A percentile compares a stretch with the other conserved stretches of the same genome.
These are phyloP conservation scores for Neckera pumila DNA, from an alignment of 225 moss, liverwort and hornwort species.

Conservation along the genomic window DNA sequence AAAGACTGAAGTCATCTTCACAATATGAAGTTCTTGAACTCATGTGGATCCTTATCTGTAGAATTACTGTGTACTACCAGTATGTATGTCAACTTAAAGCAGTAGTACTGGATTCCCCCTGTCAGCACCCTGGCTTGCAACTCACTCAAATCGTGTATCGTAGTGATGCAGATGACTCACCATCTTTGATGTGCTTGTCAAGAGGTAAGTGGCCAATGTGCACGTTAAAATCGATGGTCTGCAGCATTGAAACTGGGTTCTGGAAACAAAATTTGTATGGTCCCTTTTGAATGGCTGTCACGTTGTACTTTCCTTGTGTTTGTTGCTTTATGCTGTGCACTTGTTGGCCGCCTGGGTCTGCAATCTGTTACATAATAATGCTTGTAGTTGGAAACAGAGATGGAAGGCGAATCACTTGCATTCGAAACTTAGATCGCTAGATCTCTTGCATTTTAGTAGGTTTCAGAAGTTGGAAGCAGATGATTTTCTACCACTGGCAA, in stretches of 20 bases:
- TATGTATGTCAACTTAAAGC: not conserved
- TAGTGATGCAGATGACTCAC: not conserved
- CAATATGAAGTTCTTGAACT: not conserved
- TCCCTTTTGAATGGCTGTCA: conserved; percentile 22
- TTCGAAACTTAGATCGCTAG: not conserved
- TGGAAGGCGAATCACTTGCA: not conserved
- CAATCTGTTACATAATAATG: conserved; percentile 1
- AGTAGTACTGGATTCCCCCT: not conserved
- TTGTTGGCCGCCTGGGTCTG: conserved; percentile 6
- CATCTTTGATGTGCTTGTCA: conserved; percentile 11
- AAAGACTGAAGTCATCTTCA: not conserved
- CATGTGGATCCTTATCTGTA: not conserved
- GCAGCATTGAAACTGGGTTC: conserved; percentile 18
- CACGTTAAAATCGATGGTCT: conserved; percentile 29
- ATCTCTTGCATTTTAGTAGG: not conserved
- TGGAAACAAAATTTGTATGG: conserved; percentile 37
- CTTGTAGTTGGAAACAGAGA: not conserved
- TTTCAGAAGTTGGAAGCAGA: not conserved
- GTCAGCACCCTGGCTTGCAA: not conserved
- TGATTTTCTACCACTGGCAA: not conserved
- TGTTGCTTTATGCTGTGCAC: conserved; percentile 12
- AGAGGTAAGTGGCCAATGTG: conserved; percentile 15
- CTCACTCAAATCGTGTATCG: not conserved
- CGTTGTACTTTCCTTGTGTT: conserved; percentile 19
- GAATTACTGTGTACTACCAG: not conserved